A percentile compares a stretch with the other conserved stretches of the same genome.
Evolutionary conservation across 441 rosid species (phyloP).

Genomic region (Pelargonium cotyledonis): DNA sequence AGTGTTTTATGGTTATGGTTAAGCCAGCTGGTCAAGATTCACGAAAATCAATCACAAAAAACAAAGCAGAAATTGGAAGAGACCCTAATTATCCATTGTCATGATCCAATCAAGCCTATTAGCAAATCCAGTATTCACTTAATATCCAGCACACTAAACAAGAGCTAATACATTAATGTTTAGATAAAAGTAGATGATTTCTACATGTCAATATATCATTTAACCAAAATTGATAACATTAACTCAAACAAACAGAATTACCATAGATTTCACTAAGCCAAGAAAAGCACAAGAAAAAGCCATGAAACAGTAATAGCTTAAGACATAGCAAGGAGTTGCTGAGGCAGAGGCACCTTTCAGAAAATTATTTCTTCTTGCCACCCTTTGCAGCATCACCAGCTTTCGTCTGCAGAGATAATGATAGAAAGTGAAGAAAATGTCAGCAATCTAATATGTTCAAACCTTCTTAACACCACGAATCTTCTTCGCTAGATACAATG

Average conservation of each 20-base stretch:
- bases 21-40: too few relatives aligned
- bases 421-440: neutral
- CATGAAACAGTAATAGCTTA: too few relatives aligned
- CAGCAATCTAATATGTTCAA: neutral
- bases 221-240: neutral
- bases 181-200: neutral
- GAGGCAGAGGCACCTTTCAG: neutral
- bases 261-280: neutral
- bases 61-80: too few relatives aligned
- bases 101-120: too few relatives aligned
- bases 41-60: too few relatives aligned
- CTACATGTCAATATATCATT: neutral
- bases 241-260: neutral
- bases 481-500: too few relatives aligned
- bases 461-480: too few relatives aligned
- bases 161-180: neutral
- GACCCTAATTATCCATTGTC: too few relatives aligned
- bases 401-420: slow-evolving; percentile 25
- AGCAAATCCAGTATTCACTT: too few relatives aligned
- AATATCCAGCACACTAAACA: neutral
- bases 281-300: neutral
- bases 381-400: slow-evolving; percentile 36
- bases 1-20: too few relatives aligned
- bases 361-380: slow-evolving; percentile 26
- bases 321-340: neutral